Conservation (phyloP, 768 basidiomycete genomes). For the Boletus rubescentipes region DNA sequence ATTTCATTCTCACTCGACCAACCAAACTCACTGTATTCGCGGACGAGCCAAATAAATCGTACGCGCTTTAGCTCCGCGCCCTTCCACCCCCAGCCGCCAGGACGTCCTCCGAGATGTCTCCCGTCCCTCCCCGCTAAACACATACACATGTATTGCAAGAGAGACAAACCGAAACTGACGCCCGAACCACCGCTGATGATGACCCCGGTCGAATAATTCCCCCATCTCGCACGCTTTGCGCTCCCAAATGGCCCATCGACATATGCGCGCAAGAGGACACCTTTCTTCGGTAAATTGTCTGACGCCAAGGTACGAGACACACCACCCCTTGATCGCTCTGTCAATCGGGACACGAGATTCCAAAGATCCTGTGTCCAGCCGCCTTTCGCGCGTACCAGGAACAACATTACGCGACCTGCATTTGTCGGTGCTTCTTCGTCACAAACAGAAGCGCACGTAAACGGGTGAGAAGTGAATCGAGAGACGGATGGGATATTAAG, state of each 20-base stretch:
- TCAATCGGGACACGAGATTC: conserved; percentile 46
- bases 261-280: conserved; percentile 54
- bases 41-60: conserved; percentile 74
- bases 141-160: conserved; percentile 63
- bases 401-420: conserved; percentile 54
- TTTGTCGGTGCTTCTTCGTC: conserved; percentile 45
- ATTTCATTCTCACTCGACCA: not conserved
- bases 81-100: conserved; percentile 43
- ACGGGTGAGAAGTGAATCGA: conserved; percentile 64
- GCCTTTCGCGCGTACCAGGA: conserved; percentile 66
- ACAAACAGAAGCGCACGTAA: conserved; percentile 64
- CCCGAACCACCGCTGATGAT: conserved; percentile 75
- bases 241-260: conserved; percentile 75
- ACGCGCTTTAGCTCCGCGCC: conserved; percentile 50
- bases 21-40: conserved; percentile 63
- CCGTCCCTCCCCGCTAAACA: conserved; percentile 58
- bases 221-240: conserved; percentile 57
- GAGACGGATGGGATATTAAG: conserved; percentile 66
- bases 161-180: conserved; percentile 66
- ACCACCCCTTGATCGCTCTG: conserved; percentile 34
- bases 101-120: conserved; percentile 43
- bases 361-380: conserved; percentile 72
- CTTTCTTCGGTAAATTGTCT: conserved; percentile 36
- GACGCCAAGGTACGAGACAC: conserved; percentile 1
- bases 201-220: conserved; percentile 53